Evolutionary conservation across 2,329 filamentous ascomycete species (phyloP).

Genomic region (Botryosphaeria agaves): DNA sequence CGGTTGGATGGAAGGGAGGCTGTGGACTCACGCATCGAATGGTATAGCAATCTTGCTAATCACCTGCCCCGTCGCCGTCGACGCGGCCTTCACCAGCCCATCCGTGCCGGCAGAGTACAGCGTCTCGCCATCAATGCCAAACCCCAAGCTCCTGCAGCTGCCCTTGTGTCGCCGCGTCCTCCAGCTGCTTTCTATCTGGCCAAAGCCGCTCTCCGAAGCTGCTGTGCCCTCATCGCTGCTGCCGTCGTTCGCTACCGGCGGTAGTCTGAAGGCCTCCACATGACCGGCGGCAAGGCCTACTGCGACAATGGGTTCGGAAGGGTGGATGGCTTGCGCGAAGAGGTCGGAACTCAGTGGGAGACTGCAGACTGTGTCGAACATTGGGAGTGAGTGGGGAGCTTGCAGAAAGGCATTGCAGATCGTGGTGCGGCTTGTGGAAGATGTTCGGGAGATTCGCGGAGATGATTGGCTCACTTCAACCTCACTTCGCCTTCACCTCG

Average conservation of each 20-base stretch:
- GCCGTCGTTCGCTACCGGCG: conserved; percentile 34
- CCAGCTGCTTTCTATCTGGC: conserved; percentile 71
- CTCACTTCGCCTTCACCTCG: no score
- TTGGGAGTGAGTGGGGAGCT: conserved; percentile 18
- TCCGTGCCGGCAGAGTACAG: conserved; percentile 44
- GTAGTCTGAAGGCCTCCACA: conserved; percentile 67
- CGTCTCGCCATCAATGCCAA: conserved; percentile 59
- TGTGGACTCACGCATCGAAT: conserved; percentile 23
- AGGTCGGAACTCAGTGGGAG: conserved; percentile 74
- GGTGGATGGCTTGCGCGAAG: conserved; percentile 78
- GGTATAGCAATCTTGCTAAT: conserved; percentile 71
- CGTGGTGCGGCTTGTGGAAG: no score
- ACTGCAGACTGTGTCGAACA: conserved; percentile 87
- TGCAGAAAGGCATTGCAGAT: no score
- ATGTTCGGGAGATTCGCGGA: no score
- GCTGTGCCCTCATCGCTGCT: conserved; percentile 28
- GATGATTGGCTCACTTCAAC: no score
- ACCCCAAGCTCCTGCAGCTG: conserved; percentile 70
- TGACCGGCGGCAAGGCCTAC: conserved; percentile 75
- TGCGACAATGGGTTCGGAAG: conserved; percentile 64
- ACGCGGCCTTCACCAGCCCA: conserved; percentile 44
- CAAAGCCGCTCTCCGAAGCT: conserved; percentile 42
- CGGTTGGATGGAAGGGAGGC: no score
- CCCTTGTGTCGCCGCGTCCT: conserved; percentile 81
- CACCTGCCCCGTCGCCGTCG: conserved; percentile 45